A percentile compares a stretch with the other conserved stretches of the same genome.
These are phyloP conservation scores for Cryphonectria carpinicola DNA, from an alignment of 2,329 filamentous ascomycete species.

Conservation along the genomic window DNA sequence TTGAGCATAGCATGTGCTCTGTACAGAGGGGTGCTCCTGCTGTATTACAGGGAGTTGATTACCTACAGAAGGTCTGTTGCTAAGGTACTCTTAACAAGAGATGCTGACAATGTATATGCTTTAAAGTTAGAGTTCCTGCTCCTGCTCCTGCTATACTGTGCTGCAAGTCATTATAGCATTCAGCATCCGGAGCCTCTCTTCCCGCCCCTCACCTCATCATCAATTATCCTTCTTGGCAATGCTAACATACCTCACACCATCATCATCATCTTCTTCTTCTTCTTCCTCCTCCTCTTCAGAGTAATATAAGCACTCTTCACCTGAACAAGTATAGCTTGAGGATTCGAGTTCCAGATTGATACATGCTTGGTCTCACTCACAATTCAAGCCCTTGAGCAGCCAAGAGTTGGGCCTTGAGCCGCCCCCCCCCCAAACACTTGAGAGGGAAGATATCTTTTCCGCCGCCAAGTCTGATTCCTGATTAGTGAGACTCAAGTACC, in stretches of 20 bases:
- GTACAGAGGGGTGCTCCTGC: neutral
- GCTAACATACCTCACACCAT: neutral
- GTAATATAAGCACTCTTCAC: neutral
- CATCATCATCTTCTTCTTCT: neutral
- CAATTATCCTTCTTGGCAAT: neutral
- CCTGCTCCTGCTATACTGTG: neutral
- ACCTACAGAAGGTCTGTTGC: too few relatives aligned
- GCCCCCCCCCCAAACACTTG: neutral
- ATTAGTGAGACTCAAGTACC: neutral
- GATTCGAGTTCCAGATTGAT: neutral
- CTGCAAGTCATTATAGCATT: neutral
- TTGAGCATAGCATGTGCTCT: neutral
- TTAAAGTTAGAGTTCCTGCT: neutral
- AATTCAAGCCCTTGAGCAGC: too few relatives aligned
- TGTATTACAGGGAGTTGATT: too few relatives aligned
- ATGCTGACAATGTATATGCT: neutral
- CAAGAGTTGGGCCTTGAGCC: neutral
- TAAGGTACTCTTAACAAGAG: neutral
- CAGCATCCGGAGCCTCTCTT: neutral
- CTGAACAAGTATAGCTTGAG: neutral
- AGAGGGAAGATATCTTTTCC: slow-evolving; percentile 30
- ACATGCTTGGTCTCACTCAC: neutral
- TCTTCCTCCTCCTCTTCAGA: neutral
- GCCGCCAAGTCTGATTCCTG: slow-evolving; percentile 10
- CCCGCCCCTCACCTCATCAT: neutral